Percentiles rank a stretch among this genome's conserved stretches.
phyloP scores from a whole-genome alignment of 306 rosid species.

The Quercus bicolor region DNA sequence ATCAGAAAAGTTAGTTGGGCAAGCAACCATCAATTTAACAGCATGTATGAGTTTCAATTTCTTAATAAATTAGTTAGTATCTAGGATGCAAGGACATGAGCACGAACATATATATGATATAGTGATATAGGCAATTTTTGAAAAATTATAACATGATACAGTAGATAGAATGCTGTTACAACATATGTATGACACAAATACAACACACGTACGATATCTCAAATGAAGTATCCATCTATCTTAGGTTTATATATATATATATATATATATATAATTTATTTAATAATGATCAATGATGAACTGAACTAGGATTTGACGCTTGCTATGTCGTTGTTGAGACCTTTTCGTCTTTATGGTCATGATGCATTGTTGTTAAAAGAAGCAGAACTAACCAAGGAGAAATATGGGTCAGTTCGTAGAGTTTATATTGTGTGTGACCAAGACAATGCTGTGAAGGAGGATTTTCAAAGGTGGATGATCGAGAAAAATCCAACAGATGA shows the following conservation, averaged over 20 bases:
- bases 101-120: too few relatives aligned
- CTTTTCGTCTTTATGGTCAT: background rate
- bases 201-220: slow-evolving; percentile 8
- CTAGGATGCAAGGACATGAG: too few relatives aligned
- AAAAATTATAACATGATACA: too few relatives aligned
- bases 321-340: slow-evolving; percentile 33
- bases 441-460: slow-evolving; percentile 10
- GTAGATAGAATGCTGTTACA: too few relatives aligned
- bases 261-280: background rate
- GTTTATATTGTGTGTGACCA: slow-evolving; percentile 32
- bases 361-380: slow-evolving; percentile 5
- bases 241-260: too few relatives aligned
- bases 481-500: slow-evolving; percentile 24
- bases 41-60: background rate
- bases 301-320: slow-evolving; percentile 28
- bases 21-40: too few relatives aligned
- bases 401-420: slow-evolving; percentile 37
- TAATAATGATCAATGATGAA: too few relatives aligned
- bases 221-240: slow-evolving; percentile 4
- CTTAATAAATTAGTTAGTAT: too few relatives aligned
- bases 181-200: too few relatives aligned
- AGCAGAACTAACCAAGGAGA: slow-evolving; percentile 16
- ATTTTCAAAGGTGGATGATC: slow-evolving; percentile 36
- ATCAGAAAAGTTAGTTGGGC: too few relatives aligned
- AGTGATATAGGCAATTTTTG: slow-evolving; percentile 18